Percentiles rank a stretch among this genome's conserved stretches.
Conservation (phyloP, 208 protist species). For the Trypanosoma boissoni region DNA sequence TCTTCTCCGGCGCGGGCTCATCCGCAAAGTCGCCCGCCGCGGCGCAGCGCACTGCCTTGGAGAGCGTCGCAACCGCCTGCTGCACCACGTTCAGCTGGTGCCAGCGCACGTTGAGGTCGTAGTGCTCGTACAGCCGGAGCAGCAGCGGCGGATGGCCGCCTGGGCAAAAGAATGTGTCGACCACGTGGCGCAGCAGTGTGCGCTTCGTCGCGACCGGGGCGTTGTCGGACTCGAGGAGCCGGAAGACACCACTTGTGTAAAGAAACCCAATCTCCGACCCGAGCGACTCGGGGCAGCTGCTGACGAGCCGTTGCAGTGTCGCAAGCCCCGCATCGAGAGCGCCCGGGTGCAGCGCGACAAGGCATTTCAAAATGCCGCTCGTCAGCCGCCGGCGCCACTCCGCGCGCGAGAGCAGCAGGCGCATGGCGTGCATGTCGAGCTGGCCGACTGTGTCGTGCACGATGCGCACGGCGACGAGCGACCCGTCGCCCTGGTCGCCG, state of each 20-base stretch:
- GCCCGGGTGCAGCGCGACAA: constrained; percentile 69
- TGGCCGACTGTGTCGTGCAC: constrained; percentile 49
- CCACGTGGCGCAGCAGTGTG: constrained; percentile 80
- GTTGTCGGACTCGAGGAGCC: constrained; percentile 89
- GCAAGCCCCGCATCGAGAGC: constrained; percentile 92
- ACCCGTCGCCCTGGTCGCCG: constrained; percentile 70
- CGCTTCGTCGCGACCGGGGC: constrained; percentile 83
- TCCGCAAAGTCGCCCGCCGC: constrained; percentile 39
- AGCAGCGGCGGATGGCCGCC: constrained; percentile 32
- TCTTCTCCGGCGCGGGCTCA: constrained; percentile 15
- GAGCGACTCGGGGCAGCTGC: constrained; percentile 34
- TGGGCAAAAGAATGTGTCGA: constrained; percentile 55
- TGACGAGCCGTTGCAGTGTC: constrained; percentile 75
- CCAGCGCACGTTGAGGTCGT: constrained; percentile 77
- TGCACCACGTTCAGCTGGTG: constrained; percentile 82
- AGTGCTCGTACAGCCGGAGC: constrained; percentile 68
- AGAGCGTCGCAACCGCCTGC: constrained; percentile 70
- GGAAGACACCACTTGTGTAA: constrained; percentile 90
- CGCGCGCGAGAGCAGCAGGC: constrained; percentile 25
- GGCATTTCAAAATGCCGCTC: constrained; percentile 87
- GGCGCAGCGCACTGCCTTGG: constrained; percentile 71
- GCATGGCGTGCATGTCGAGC: constrained; percentile 40
- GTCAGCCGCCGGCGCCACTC: constrained; percentile 76
- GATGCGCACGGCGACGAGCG: constrained; percentile 61
- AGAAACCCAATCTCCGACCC: constrained; percentile 90